Percentiles rank a stretch among this genome's conserved stretches.
Evolutionary conservation across 164 flowering plant genomes (phyloP).

Genomic region (Vitis rupestris): DNA sequence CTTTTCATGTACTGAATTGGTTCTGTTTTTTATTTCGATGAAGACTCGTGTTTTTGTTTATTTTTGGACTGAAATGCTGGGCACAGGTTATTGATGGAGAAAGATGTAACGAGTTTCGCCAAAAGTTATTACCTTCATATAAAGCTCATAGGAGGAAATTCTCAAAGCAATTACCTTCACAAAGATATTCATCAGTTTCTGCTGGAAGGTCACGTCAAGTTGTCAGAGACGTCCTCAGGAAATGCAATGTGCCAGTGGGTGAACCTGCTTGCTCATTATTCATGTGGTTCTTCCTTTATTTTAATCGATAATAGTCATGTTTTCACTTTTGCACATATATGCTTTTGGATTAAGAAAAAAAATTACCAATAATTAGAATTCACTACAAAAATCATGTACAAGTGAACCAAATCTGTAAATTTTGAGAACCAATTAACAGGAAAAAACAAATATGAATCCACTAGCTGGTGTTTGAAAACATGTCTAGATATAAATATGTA

Average conservation of each 20-base stretch:
- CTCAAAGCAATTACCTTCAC: conserved; percentile 21
- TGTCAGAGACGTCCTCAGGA: conserved; percentile 51
- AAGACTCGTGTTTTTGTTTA: not conserved
- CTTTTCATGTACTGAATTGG: not conserved
- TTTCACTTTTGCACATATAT: too few species aligned
- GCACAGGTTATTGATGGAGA: conserved; percentile 89
- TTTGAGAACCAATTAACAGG: too few species aligned
- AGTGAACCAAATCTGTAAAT: too few species aligned
- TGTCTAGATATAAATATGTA: too few species aligned
- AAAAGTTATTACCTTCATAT: conserved; percentile 79
- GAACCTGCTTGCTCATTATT: conserved; percentile 12
- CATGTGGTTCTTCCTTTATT: not conserved
- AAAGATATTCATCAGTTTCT: conserved; percentile 20
- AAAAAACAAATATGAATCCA: too few species aligned
- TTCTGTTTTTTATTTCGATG: too few species aligned
- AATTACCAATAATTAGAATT: too few species aligned
- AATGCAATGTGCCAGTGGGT: conserved; percentile 87
- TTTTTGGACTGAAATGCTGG: not conserved
- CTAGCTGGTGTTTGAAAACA: too few species aligned
- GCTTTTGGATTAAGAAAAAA: too few species aligned
- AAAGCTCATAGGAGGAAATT: conserved; percentile 75
- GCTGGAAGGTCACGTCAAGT: conserved; percentile 37
- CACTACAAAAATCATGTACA: too few species aligned
- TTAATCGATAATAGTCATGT: not conserved
- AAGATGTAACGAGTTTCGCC: conserved; percentile 69